phyloP scores from a whole-genome alignment of 257 asterid genomes.

The Mitragyna speciosa region DNA sequence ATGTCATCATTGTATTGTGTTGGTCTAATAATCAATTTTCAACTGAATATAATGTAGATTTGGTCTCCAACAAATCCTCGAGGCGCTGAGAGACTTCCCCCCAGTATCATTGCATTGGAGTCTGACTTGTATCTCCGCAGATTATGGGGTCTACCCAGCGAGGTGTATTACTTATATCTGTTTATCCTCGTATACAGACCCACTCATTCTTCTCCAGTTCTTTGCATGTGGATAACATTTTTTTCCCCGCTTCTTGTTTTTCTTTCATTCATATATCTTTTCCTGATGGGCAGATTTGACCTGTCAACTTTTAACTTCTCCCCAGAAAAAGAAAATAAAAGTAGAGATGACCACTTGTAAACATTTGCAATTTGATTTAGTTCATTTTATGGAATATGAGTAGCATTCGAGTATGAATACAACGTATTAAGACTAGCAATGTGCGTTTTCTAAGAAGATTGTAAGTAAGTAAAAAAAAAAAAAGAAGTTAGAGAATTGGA shows the following conservation, averaged over 20 bases:
- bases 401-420: background rate
- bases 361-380: background rate
- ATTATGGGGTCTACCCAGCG: constrained; percentile 78
- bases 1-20: background rate
- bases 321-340: background rate
- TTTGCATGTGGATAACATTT: background rate
- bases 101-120: constrained; percentile 55
- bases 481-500: background rate
- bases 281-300: background rate
- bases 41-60: constrained; percentile 45
- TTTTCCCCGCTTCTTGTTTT: background rate
- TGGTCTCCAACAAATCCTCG: constrained; percentile 86
- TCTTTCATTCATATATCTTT: background rate
- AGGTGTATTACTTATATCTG: constrained; percentile 47
- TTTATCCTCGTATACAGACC: constrained; percentile 1
- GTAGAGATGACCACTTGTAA: background rate
- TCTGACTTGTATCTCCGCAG: constrained; percentile 76
- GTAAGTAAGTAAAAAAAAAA: no score
- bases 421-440: background rate
- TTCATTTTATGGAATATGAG: background rate
- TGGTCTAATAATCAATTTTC: background rate
- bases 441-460: background rate
- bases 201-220: constrained; percentile 9
- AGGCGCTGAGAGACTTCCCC: constrained; percentile 87
- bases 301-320: background rate